Evolutionary conservation across 1,284 basidiomycete genomes (phyloP).

Genomic region (Coriolopsis trogii): DNA sequence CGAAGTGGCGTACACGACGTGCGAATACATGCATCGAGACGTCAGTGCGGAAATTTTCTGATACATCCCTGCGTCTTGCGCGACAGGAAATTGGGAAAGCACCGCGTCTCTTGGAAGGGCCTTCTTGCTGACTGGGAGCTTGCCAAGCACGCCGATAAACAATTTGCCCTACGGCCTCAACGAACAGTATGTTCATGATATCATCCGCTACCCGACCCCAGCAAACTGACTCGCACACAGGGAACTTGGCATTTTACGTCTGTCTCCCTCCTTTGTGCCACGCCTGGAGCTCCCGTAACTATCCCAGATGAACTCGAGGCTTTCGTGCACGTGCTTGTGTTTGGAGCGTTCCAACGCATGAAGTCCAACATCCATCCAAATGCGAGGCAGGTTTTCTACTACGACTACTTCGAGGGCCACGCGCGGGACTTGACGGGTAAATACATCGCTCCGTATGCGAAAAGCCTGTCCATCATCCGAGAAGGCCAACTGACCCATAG

Average conservation of each 20-base stretch:
- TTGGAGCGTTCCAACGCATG: conserved; percentile 6
- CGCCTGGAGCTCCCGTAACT: neutral
- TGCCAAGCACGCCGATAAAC: neutral
- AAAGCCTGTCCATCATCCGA: too few relatives aligned
- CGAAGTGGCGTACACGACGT: neutral
- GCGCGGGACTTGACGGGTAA: too few relatives aligned
- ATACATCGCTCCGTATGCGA: too few relatives aligned
- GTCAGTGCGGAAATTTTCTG: conserved; percentile 19
- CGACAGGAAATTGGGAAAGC: neutral
- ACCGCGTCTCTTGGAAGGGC: neutral
- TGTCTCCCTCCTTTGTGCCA: neutral
- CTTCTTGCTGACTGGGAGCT: conserved; percentile 18
- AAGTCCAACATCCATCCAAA: neutral
- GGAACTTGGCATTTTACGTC: conserved; percentile 20
- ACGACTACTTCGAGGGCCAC: too few relatives aligned
- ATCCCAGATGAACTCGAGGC: conserved; percentile 16
- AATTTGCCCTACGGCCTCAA: neutral
- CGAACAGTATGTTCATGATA: conserved; percentile 4
- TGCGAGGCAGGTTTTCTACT: too few relatives aligned
- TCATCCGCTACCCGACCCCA: too few relatives aligned
- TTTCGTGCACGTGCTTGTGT: conserved; percentile 16
- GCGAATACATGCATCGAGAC: conserved; percentile 12
- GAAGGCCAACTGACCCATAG: neutral
- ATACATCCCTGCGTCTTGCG: neutral
- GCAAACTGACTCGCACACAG: neutral